Conservation (phyloP, 805 yeast species). For the Starmerella powellii region DNA sequence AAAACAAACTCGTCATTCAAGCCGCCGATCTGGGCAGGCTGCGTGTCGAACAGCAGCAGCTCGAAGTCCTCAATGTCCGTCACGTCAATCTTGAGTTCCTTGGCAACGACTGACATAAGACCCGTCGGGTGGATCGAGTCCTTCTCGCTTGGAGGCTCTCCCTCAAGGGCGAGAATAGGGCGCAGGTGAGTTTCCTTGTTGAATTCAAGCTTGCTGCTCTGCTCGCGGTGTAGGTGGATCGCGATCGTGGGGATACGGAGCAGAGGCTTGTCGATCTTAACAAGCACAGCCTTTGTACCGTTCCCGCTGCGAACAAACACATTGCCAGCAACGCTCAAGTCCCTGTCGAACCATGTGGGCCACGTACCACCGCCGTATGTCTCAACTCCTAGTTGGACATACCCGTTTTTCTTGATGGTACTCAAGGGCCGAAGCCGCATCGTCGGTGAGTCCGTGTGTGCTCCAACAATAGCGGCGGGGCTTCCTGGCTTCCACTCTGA, state of each 20-base stretch:
- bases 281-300: conserved; percentile 43
- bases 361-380: conserved; percentile 93
- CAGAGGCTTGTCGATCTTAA: conserved; percentile 71
- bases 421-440: conserved; percentile 84
- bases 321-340: conserved; percentile 81
- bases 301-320: conserved; percentile 54
- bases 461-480: conserved; percentile 82
- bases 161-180: conserved; percentile 65
- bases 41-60: conserved; percentile 71
- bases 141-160: conserved; percentile 42
- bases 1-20: conserved; percentile 80
- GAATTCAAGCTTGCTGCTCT: conserved; percentile 61
- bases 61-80: conserved; percentile 77
- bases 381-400: conserved; percentile 74
- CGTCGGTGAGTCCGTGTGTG: conserved; percentile 92
- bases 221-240: conserved; percentile 73
- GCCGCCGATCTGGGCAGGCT: conserved; percentile 76
- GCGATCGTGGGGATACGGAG: conserved; percentile 91
- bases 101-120: conserved; percentile 55
- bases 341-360: conserved; percentile 96
- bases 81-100: conserved; percentile 43
- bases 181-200: conserved; percentile 76
- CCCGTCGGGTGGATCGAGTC: conserved; percentile 47
- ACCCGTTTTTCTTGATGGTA: conserved; percentile 52
- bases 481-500: conserved; percentile 59